Conservation (phyloP, 305 asterid species). For the Fraxinus xanthoxyloides region DNA sequence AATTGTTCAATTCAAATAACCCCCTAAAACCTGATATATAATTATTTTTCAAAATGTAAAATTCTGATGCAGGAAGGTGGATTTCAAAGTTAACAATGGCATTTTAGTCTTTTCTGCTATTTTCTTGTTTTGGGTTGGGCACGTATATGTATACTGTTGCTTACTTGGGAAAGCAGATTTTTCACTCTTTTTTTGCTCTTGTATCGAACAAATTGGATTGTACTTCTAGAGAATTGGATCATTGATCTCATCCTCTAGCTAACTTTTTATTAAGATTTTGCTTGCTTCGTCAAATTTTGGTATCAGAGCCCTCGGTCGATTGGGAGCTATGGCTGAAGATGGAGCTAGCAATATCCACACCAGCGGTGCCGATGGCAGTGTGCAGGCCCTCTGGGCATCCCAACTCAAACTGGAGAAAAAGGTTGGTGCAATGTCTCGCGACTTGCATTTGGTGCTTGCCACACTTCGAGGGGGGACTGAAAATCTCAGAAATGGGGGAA, state of each 20-base stretch:
- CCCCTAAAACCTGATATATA: not conserved
- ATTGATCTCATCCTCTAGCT: not conserved
- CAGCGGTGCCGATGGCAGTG: not conserved
- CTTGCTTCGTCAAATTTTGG: not conserved
- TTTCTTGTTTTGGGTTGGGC: not conserved
- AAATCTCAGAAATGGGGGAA: not conserved
- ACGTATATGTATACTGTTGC: too few species aligned
- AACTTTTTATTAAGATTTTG: too few species aligned
- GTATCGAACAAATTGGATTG: too few species aligned
- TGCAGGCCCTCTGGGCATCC: not conserved
- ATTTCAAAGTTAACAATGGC: not conserved
- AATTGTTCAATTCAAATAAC: not conserved
- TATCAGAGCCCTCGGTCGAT: not conserved
- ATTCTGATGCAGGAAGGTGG: not conserved
- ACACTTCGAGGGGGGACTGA: not conserved
- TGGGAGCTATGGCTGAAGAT: not conserved
- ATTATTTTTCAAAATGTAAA: not conserved
- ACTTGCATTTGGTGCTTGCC: not conserved
- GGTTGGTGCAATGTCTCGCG: not conserved
- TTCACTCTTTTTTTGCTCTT: not conserved
- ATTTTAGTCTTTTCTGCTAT: not conserved
- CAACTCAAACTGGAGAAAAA: not conserved
- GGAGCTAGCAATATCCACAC: not conserved
- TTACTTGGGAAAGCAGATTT: not conserved
- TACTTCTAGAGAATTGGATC: not conserved